phyloP scores from a whole-genome alignment of 1,284 basidiomycete species.

The Fomes fomentarius region DNA sequence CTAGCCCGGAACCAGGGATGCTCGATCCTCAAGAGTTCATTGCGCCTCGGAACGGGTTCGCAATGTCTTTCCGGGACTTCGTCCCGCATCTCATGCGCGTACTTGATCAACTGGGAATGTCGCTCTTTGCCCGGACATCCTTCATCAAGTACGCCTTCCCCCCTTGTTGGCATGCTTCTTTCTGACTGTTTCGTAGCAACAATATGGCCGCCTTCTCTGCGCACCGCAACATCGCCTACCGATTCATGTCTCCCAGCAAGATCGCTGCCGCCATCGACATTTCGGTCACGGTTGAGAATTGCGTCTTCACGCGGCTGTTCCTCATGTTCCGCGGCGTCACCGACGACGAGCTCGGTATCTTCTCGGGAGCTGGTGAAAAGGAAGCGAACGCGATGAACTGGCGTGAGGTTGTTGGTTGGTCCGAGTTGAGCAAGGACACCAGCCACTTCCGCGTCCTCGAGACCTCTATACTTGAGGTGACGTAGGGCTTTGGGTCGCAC shows the following conservation, averaged over 20 bases:
- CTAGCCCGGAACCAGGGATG: constrained; percentile 72
- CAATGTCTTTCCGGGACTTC: constrained; percentile 79
- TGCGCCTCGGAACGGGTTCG: constrained; percentile 76
- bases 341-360: constrained; percentile 76
- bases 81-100: constrained; percentile 76
- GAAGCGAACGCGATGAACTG: constrained; percentile 79
- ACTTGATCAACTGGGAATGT: constrained; percentile 78
- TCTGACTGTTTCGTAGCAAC: constrained; percentile 47
- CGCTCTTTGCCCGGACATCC: constrained; percentile 73
- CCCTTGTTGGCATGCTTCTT: neutral
- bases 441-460: constrained; percentile 76
- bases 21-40: constrained; percentile 76
- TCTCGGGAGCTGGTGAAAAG: constrained; percentile 80
- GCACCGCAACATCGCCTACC: constrained; percentile 83
- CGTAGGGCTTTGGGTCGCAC: constrained; percentile 21
- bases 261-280: constrained; percentile 85
- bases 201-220: constrained; percentile 70
- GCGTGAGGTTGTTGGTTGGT: constrained; percentile 77
- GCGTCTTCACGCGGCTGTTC: constrained; percentile 82
- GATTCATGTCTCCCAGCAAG: constrained; percentile 76
- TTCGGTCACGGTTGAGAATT: constrained; percentile 74
- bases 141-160: constrained; percentile 66
- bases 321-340: constrained; percentile 78
- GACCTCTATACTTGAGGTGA: constrained; percentile 73
- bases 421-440: constrained; percentile 73